These are phyloP conservation scores for Fusarium devonianum DNA, from an alignment of 2,329 filamentous ascomycete genomes.

Conservation along the genomic window DNA sequence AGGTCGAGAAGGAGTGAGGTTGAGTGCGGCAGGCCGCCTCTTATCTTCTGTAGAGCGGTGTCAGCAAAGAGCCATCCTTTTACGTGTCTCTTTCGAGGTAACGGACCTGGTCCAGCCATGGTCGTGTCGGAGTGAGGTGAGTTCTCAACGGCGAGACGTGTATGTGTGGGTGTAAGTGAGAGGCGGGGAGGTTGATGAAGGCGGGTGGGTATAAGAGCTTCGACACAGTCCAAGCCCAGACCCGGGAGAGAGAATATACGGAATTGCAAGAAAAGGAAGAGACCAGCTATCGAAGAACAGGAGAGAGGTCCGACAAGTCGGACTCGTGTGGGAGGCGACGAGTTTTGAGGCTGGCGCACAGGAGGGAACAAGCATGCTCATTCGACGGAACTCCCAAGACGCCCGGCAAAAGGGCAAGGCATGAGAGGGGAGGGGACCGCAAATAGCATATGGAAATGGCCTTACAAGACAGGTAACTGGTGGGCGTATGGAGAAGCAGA, in stretches of 20 bases:
- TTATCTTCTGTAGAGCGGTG: constrained; percentile 55
- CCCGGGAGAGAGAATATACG: constrained; percentile 41
- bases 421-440: constrained; percentile 35
- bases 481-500: constrained; percentile 27
- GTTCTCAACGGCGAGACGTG: constrained; percentile 17
- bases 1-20: constrained; percentile 59
- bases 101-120: constrained; percentile 54
- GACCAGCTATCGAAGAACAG: constrained; percentile 63
- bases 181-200: constrained; percentile 9
- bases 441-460: constrained; percentile 38
- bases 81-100: constrained; percentile 3
- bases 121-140: constrained; percentile 32
- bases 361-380: constrained; percentile 41
- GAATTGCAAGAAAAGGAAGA: constrained; percentile 53
- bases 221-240: constrained; percentile 40
- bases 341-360: constrained; percentile 58
- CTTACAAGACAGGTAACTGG: constrained; percentile 42
- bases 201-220: constrained; percentile 36
- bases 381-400: constrained; percentile 49
- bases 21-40: constrained; percentile 64
- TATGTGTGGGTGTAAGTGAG: constrained; percentile 17
- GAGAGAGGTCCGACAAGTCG: constrained; percentile 47
- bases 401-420: constrained; percentile 44
- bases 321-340: constrained; percentile 51
- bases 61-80: constrained; percentile 31